Conservation (phyloP, 2,329 filamentous ascomycete genomes). For the Penicillium olsonii region DNA sequence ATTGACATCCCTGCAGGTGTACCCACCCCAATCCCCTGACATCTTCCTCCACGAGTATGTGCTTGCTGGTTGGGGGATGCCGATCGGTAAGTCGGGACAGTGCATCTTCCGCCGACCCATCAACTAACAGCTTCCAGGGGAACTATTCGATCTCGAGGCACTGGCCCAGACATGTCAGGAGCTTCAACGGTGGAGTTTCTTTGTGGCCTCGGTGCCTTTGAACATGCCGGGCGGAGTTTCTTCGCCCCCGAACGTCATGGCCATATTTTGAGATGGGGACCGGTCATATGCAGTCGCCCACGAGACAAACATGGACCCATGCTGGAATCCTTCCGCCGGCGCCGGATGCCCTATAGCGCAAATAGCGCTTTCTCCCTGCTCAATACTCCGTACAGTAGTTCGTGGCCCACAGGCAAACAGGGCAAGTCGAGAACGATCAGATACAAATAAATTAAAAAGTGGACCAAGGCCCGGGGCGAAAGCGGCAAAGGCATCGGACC, state of each 20-base stretch:
- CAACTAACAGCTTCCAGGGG: constrained; percentile 33
- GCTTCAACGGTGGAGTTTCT: constrained; percentile 51
- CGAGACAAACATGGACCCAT: too few species aligned
- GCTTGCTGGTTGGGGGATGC: constrained; percentile 55
- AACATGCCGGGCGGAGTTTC: constrained; percentile 53
- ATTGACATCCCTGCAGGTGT: constrained; percentile 32
- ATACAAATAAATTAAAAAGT: not conserved
- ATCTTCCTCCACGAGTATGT: constrained; percentile 51
- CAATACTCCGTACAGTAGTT: too few species aligned
- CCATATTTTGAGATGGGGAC: constrained; percentile 47
- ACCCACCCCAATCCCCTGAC: constrained; percentile 43
- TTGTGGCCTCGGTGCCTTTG: constrained; percentile 51
- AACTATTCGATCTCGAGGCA: constrained; percentile 50
- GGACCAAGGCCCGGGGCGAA: not conserved
- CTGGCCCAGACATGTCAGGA: constrained; percentile 40
- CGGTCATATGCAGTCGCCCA: too few species aligned
- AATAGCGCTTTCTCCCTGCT: not conserved
- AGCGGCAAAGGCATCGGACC: not conserved
- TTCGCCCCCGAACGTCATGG: constrained; percentile 49
- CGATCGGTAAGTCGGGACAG: constrained; percentile 40
- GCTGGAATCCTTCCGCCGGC: not conserved
- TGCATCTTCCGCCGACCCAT: not conserved
- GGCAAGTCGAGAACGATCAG: not conserved
- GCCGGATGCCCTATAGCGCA: too few species aligned
- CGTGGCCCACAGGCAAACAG: not conserved